These are phyloP conservation scores for Chlorella variabilis DNA, from an alignment of 163 green algal genomes.

Conservation along the genomic window DNA sequence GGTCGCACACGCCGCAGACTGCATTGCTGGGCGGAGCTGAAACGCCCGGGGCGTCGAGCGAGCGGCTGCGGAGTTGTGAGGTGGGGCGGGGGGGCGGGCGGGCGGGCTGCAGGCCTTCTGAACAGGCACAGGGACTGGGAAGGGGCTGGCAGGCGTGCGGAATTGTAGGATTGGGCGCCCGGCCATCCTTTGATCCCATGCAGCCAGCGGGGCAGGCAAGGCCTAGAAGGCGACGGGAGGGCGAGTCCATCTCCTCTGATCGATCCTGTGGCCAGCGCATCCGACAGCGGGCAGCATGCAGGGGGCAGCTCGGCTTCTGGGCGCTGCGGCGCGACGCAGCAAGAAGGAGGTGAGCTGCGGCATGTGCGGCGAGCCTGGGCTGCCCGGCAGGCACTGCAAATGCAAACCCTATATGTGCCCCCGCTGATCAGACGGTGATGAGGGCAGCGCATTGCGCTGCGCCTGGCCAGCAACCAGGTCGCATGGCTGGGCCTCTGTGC, in stretches of 20 bases:
- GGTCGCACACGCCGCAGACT: background rate
- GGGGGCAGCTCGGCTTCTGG: constrained; percentile 13
- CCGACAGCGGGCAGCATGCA: constrained; percentile 24
- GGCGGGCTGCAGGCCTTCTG: no score
- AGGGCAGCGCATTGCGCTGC: background rate
- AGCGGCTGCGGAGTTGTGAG: background rate
- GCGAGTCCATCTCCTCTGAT: no score
- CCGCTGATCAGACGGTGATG: no score
- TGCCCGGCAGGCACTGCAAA: background rate
- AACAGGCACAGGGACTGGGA: no score
- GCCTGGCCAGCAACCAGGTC: background rate
- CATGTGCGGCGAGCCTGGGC: background rate
- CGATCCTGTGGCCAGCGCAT: no score
- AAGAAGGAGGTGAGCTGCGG: constrained; percentile 18
- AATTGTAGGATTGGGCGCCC: constrained; percentile 11
- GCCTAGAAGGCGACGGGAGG: no score
- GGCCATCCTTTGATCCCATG: background rate
- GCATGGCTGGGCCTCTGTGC: no score
- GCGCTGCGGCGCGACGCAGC: constrained; percentile 12
- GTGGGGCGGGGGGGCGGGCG: background rate
- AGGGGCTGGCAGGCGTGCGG: background rate
- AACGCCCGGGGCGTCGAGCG: background rate
- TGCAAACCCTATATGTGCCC: background rate
- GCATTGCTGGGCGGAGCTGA: constrained; percentile 1
- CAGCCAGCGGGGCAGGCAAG: no score